Base-by-base conservation (phyloP, 2,329 filamentous ascomycete species). In the Akanthomyces muscarius region DNA sequence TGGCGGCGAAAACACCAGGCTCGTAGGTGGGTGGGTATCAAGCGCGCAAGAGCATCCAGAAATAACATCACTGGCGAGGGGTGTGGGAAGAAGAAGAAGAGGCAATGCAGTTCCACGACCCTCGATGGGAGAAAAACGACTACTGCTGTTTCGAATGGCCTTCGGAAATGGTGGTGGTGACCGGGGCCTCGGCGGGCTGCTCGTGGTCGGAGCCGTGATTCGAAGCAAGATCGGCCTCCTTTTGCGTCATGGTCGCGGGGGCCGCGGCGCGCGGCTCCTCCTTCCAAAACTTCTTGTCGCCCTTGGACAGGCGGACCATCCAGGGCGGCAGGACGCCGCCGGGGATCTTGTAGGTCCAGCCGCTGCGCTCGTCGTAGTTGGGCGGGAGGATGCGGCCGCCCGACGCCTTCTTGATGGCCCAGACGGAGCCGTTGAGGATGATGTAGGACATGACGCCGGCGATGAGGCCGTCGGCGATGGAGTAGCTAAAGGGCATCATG, bases 401-500 rank as follows among this genome's bases (percentile, higher is more conserved):
- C 0, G 86, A 88, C 4, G 77, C 76, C 71, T 85, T 81, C 74
- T 89, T 86, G 68, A 96, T 75, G 54, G 89, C 63, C 84, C 85
- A 93, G 14, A 91, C 86, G 14, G 82, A 71, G 0, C 81, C 84
- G 76, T 96, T 96, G 76, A 96, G 83, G 66, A 89, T 72, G 51
- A 89, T 88, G 75, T 96, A 96, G 45, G 86, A 86, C 70, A 88
- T 81, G 69, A 96, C 89, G 59, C 91, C 90, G 1, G 85, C 90
- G 68, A 96, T 96, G 18, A 96, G 81, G 54, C 92, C 92, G 71
- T 96, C 90, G 14, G 92, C 90, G 70, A 96, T 95, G 47, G 87
- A 91, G 79, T 95, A 96, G 1, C 90, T 92, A 76, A 96, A 95
- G 0, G 92, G 91, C 92, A 96, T 96, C 65, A 93, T 78, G 63